These are phyloP conservation scores for Verbena officinalis DNA, from an alignment of 257 asterid species.

Conservation along the genomic window DNA sequence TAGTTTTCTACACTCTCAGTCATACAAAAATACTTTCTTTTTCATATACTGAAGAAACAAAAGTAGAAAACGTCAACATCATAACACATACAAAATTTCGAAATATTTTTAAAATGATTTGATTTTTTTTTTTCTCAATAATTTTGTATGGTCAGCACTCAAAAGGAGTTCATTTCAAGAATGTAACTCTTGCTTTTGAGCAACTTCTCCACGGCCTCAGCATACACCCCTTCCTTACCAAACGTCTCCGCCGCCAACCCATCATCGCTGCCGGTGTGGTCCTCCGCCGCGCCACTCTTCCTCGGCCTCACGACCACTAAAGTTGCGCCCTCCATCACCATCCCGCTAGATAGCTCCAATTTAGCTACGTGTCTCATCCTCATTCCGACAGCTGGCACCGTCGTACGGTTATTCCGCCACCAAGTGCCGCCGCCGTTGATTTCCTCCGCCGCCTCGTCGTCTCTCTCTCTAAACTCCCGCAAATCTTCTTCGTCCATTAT, in stretches of 20 bases:
- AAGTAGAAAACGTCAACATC: conserved; percentile 1
- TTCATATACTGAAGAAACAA: conserved; percentile 3
- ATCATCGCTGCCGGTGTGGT: conserved; percentile 45
- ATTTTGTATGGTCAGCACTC: background rate
- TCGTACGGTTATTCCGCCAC: conserved; percentile 63
- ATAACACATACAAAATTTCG: conserved; percentile 17
- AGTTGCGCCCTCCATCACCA: conserved; percentile 60
- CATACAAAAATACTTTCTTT: background rate
- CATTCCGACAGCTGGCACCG: conserved; percentile 65
- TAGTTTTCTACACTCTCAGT: background rate
- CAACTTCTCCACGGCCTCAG: conserved; percentile 54
- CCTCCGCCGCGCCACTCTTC: conserved; percentile 38
- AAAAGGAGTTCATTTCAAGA: conserved; percentile 76
- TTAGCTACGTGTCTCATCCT: conserved; percentile 61
- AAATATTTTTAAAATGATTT: background rate
- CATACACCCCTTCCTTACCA: conserved; percentile 41
- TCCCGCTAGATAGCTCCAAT: conserved; percentile 49
- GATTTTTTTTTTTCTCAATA: too few relatives aligned
- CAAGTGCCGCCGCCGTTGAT: conserved; percentile 35
- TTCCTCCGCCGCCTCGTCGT: conserved; percentile 36
- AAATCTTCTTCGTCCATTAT: conserved; percentile 54
- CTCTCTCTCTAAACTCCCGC: conserved; percentile 42
- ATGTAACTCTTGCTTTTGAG: conserved; percentile 55
- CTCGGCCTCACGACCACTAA: conserved; percentile 60
- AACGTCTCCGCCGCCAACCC: conserved; percentile 54